Percentiles rank a stretch among this genome's conserved stretches.
phyloP scores from a whole-genome alignment of 2,329 filamentous ascomycete species.

The Arthrinium puccinioides region DNA sequence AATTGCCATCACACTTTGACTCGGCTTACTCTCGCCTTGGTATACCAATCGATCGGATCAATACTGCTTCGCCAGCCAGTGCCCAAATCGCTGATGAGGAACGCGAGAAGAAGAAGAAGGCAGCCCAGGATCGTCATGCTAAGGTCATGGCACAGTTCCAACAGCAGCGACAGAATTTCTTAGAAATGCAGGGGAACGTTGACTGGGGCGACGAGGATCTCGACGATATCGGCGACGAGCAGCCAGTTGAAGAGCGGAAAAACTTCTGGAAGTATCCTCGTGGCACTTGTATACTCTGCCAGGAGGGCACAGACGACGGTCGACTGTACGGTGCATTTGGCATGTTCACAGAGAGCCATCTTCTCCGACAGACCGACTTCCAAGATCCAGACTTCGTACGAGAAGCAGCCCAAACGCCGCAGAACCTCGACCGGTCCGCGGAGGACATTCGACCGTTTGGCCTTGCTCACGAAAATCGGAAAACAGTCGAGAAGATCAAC shows the following conservation, averaged over 20 bases:
- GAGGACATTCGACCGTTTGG: slow-evolving; percentile 83
- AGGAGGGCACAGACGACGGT: slow-evolving; percentile 89
- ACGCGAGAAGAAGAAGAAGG: slow-evolving; percentile 79
- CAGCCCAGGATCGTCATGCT: slow-evolving; percentile 81
- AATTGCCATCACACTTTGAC: slow-evolving; percentile 66
- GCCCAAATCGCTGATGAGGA: slow-evolving; percentile 61
- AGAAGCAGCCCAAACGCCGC: slow-evolving; percentile 72
- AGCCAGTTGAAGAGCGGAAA: slow-evolving; percentile 56
- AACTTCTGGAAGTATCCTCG: slow-evolving; percentile 85
- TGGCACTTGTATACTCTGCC: slow-evolving; percentile 91
- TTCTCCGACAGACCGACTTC: slow-evolving; percentile 80
- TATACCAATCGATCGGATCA: slow-evolving; percentile 69
- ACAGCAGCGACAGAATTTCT: slow-evolving; percentile 90
- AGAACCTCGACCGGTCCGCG: slow-evolving; percentile 76
- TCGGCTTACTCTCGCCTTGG: slow-evolving; percentile 56
- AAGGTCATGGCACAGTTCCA: slow-evolving; percentile 98
- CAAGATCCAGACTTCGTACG: slow-evolving; percentile 76
- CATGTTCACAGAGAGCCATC: slow-evolving; percentile 75
- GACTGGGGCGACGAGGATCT: slow-evolving; percentile 85
- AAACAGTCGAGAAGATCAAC: slow-evolving; percentile 68
- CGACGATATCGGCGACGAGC: slow-evolving; percentile 58
- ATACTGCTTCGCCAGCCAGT: slow-evolving; percentile 73
- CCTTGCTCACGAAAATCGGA: slow-evolving; percentile 78
- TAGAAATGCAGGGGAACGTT: slow-evolving; percentile 79
- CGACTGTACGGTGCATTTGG: slow-evolving; percentile 90